These are phyloP conservation scores for Mucor racemosus DNA, from an alignment of 371 early-diverging fungal species.

Conservation along the genomic window DNA sequence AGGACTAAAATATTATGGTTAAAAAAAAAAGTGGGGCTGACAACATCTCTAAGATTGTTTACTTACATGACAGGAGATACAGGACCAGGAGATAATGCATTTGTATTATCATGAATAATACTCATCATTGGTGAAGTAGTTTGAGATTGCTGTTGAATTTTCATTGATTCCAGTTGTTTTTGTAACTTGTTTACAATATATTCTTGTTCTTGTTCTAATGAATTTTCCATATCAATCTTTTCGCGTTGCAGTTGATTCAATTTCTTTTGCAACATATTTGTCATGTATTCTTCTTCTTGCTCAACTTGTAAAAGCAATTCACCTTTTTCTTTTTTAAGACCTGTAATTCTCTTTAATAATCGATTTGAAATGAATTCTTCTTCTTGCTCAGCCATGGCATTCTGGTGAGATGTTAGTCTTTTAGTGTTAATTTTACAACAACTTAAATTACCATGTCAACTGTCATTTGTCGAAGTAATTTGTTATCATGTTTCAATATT, in stretches of 20 bases:
- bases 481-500: constrained; percentile 71
- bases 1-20: constrained; percentile 24
- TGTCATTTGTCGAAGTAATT: constrained; percentile 61
- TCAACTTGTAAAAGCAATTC: constrained; percentile 70
- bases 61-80: constrained; percentile 39
- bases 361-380: constrained; percentile 75
- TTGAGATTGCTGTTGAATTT: constrained; percentile 43
- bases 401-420: too few species aligned
- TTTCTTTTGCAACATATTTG: constrained; percentile 76
- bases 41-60: background rate
- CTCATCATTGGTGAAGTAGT: constrained; percentile 20
- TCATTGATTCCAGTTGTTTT: constrained; percentile 64
- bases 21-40: background rate
- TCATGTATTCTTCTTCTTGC: constrained; percentile 78
- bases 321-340: constrained; percentile 73
- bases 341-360: constrained; percentile 68
- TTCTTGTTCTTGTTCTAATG: constrained; percentile 86
- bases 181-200: constrained; percentile 76
- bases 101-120: constrained; percentile 24
- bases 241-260: constrained; percentile 76
- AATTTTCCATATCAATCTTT: constrained; percentile 81
- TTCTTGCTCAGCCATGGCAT: constrained; percentile 70
- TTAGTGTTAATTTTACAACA: too few species aligned
- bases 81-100: constrained; percentile 24
- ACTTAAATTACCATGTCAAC: constrained; percentile 59